Evolutionary conservation across 169 alveolate genomes (phyloP).

Genomic region (Theileria orientalis): DNA sequence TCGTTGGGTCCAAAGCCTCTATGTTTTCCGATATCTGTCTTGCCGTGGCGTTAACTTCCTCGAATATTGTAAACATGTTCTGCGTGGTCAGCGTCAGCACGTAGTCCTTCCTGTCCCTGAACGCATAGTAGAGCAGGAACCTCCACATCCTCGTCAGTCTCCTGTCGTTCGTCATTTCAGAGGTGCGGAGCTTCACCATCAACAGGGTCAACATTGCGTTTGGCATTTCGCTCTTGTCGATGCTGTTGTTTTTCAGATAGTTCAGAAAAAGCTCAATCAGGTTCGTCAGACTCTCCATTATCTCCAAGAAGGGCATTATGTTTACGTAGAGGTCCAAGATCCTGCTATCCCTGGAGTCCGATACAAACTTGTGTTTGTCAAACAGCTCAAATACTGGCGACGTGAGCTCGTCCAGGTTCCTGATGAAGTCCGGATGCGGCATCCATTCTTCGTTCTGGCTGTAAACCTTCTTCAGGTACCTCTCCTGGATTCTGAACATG

Average conservation of each 20-base stretch:
- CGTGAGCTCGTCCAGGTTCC: no score
- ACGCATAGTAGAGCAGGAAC: constrained; percentile 11
- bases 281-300: constrained; percentile 5
- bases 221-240: background rate
- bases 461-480: background rate
- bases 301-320: constrained; percentile 22
- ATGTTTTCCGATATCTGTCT: background rate
- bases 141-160: background rate
- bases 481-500: background rate
- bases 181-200: constrained; percentile 14
- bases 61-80: background rate
- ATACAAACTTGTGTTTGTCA: no score
- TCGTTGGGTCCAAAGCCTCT: background rate
- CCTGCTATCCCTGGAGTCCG: no score
- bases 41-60: background rate
- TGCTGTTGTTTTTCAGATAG: background rate
- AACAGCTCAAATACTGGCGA: background rate
- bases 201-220: constrained; percentile 3
- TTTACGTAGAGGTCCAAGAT: no score
- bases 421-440: no score
- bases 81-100: background rate
- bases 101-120: background rate
- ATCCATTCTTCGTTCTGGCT: background rate
- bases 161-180: constrained; percentile 13
- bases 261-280: constrained; percentile 5